phyloP scores from a whole-genome alignment of 2,329 filamentous ascomycete species.

The Aspergillus phoenicis region DNA sequence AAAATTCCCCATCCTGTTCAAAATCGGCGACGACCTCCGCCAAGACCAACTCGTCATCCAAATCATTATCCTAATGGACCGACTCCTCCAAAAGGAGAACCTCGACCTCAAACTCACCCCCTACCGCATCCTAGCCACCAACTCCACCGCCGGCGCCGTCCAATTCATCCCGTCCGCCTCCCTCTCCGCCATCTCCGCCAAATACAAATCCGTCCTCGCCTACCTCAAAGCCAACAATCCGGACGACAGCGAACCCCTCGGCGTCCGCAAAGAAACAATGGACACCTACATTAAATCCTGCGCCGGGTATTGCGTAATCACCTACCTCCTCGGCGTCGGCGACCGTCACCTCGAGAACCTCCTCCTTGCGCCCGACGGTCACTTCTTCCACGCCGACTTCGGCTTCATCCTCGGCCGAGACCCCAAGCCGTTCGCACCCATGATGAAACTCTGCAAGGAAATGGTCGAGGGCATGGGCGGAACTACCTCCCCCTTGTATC shows the following conservation, averaged over 20 bases:
- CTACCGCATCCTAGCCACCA: slow-evolving; percentile 94
- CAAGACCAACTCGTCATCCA: slow-evolving; percentile 97
- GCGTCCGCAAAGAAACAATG: slow-evolving; percentile 87
- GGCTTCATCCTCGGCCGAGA: slow-evolving; percentile 97
- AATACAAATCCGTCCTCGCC: slow-evolving; percentile 76
- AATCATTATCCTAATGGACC: slow-evolving; percentile 97
- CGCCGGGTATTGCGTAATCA: slow-evolving; percentile 97
- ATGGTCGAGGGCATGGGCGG: slow-evolving; percentile 99
- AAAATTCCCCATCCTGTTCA: slow-evolving; percentile 93
- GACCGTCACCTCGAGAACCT: slow-evolving; percentile 96
- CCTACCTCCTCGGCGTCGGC: slow-evolving; percentile 93
- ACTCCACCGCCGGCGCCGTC: slow-evolving; percentile 82
- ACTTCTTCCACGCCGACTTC: slow-evolving; percentile 98
- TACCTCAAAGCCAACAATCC: slow-evolving; percentile 91
- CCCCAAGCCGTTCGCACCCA: slow-evolving; percentile 93
- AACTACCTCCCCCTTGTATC: slow-evolving; percentile 75
- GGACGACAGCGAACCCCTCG: slow-evolving; percentile 76
- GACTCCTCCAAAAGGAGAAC: slow-evolving; percentile 92
- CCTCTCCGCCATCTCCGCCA: slow-evolving; percentile 78
- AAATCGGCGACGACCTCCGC: slow-evolving; percentile 91
- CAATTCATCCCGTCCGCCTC: slow-evolving; percentile 90
- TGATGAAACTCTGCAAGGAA: slow-evolving; percentile 95
- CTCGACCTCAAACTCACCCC: slow-evolving; percentile 92
- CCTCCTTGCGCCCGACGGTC: slow-evolving; percentile 81
- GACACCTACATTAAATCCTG: slow-evolving; percentile 96